Evolutionary conservation across 805 yeast genomes (phyloP), one percentile per base, ranked within the genome.

Genomic region (Barnettozyma wickerhamii): DNA sequence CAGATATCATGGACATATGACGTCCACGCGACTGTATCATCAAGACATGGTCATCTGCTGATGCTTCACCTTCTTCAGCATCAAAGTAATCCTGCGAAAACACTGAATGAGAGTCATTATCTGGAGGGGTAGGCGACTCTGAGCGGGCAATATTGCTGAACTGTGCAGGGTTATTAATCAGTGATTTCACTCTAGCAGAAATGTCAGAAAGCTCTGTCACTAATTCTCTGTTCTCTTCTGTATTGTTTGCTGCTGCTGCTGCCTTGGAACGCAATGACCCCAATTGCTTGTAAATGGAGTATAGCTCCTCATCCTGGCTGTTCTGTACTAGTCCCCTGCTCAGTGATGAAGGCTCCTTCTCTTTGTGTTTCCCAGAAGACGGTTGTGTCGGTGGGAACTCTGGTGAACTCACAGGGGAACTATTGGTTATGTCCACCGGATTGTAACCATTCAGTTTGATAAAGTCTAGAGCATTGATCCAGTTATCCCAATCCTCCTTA

Each of bases 391-490:
- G 36, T 18, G 46, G 41, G 4, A 38, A 33, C 9, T 30, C 45
- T 6, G 40, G 29, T 4, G 43, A 34, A 19, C 36, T 33, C 7
- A 32, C 7, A 5, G 46, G 33, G 3, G 38, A 35, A n/a, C 35
- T 35, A 26, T 27, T 14, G 9, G 7, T 21, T 35, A 27, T 23
- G 18, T 35, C 20, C 30, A 10, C 7, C 28, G 38, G 9, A 12
- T 18, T 33, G 19, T 17, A 15, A 5, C 48, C 48, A 23, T 35
- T 37, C 17, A 48, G 37, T 38, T 57, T 56, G 28, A 56, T 55
- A 31, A 53, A 55, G 34, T 87, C 82, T 48, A 90, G 74, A 2
- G 95, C 95, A 38, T 79, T 72, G 12, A 84, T 75, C 99, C 99
- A 93, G 6, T 75, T 69, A 27, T 78, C 74, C 73, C 88, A 93